Evolutionary conservation across 2,329 filamentous ascomycete genomes (phyloP).

Genomic region (Furcasterigmium sp.): DNA sequence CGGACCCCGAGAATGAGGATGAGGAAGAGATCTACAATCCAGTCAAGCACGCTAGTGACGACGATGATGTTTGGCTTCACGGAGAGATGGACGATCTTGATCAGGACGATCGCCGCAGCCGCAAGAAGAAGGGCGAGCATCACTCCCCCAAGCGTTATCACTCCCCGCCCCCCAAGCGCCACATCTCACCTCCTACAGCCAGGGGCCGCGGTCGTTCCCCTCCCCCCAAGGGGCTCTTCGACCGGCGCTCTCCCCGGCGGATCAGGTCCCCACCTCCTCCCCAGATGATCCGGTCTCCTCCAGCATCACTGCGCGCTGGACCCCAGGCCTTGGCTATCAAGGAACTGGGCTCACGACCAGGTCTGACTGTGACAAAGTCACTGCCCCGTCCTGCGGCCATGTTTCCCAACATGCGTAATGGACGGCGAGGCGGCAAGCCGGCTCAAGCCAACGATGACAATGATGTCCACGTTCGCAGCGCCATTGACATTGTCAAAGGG

Average conservation of each 20-base stretch:
- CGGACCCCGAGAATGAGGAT: constrained; percentile 82
- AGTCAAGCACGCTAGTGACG: constrained; percentile 60
- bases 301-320: constrained; percentile 36
- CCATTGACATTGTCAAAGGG: constrained; percentile 95
- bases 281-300: constrained; percentile 42
- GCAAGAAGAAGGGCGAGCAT: constrained; percentile 44
- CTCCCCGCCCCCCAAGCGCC: constrained; percentile 37
- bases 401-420: constrained; percentile 50
- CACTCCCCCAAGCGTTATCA: constrained; percentile 41
- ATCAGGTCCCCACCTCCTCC: constrained; percentile 66
- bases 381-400: constrained; percentile 73
- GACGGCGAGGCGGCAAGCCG: constrained; percentile 28
- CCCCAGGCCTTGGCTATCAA: constrained; percentile 35
- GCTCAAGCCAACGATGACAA: constrained; percentile 20
- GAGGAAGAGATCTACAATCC: constrained; percentile 62
- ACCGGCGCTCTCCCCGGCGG: constrained; percentile 64
- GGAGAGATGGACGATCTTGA: constrained; percentile 64
- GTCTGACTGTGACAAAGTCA: constrained; percentile 75
- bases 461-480: constrained; percentile 74
- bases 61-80: constrained; percentile 64
- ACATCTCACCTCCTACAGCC: constrained; percentile 23
- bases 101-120: constrained; percentile 47
- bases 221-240: constrained; percentile 52
- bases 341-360: constrained; percentile 53
- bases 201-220: constrained; percentile 46